These are phyloP conservation scores for Bipolaris cookei DNA, from an alignment of 2,329 filamentous ascomycete species.

Conservation along the genomic window DNA sequence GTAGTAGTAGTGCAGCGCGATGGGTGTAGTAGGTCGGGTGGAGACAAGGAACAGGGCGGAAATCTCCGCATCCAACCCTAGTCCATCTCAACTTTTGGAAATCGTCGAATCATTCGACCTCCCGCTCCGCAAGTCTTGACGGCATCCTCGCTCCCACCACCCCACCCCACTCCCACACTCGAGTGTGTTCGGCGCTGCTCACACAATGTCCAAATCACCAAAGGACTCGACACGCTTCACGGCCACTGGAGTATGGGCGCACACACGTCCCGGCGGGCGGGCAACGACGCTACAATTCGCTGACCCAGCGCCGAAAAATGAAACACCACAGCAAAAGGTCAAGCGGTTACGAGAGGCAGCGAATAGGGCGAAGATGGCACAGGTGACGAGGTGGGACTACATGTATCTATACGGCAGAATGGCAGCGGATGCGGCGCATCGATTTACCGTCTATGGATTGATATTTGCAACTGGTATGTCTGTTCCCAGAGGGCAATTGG, in stretches of 20 bases:
- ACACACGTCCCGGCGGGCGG: slow-evolving; percentile 62
- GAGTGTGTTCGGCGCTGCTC: slow-evolving; percentile 4
- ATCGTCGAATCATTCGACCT: slow-evolving; percentile 38
- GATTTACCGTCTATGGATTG: slow-evolving; percentile 64
- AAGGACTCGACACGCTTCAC: slow-evolving; percentile 83
- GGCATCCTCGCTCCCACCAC: slow-evolving; percentile 19
- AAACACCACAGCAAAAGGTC: slow-evolving; percentile 62
- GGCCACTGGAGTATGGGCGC: slow-evolving; percentile 71
- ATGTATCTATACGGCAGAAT: slow-evolving; percentile 46
- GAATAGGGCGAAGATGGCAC: slow-evolving; percentile 54
- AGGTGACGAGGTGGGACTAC: slow-evolving; percentile 61
- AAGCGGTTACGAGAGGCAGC: slow-evolving; percentile 58
- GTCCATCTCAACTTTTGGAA: slow-evolving; percentile 43
- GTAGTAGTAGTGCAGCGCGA: slow-evolving; percentile 7
- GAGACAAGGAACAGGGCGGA: slow-evolving; percentile 20
- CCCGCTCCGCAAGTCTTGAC: slow-evolving; percentile 27
- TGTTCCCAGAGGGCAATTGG: slow-evolving; percentile 14
- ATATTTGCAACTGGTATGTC: slow-evolving; percentile 66
- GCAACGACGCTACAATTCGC: slow-evolving; percentile 50
- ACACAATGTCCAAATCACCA: slow-evolving; percentile 68
- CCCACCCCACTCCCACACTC: slow-evolving; percentile 8
- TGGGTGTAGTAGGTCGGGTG: slow-evolving; percentile 17
- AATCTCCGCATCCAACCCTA: slow-evolving; percentile 39
- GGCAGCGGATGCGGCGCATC: slow-evolving; percentile 66
- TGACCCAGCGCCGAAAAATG: slow-evolving; percentile 52